These are phyloP conservation scores for Cornus florida DNA, from an alignment of 148 eudicot genomes.

Conservation along the genomic window DNA sequence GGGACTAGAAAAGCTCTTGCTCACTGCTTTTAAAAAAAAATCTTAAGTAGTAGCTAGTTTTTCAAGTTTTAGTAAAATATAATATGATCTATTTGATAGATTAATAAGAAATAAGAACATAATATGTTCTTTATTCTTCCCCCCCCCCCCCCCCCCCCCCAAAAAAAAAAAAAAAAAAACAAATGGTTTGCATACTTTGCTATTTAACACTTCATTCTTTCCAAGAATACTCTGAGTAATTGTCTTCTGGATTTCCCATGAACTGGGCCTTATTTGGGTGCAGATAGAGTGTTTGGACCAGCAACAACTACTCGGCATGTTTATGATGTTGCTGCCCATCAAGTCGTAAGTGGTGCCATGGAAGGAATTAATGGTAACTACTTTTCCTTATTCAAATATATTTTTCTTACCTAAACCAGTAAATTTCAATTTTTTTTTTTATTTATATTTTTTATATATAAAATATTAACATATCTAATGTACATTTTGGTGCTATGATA, in stretches of 20 bases:
- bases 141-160: too few species aligned
- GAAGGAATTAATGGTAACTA: constrained; percentile 78
- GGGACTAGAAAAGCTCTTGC: not conserved
- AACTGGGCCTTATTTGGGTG: constrained; percentile 22
- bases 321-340: constrained; percentile 87
- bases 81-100: too few species aligned
- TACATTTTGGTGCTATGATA: not conserved
- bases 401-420: not conserved
- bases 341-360: constrained; percentile 82
- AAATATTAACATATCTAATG: not conserved
- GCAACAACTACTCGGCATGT: constrained; percentile 84
- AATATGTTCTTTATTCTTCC: not conserved
- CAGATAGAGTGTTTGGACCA: constrained; percentile 90
- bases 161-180: too few species aligned
- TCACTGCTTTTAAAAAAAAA: not conserved
- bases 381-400: not conserved
- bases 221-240: not conserved
- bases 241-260: not conserved
- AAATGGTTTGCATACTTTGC: not conserved
- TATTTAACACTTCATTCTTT: not conserved
- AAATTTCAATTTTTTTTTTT: not conserved
- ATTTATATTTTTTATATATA: too few species aligned
- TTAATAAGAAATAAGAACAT: too few species aligned
- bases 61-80: not conserved
- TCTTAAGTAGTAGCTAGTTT: not conserved